A percentile compares a stretch with the other conserved stretches of the same genome.
phyloP scores from a whole-genome alignment of 371 early-diverging fungal species.

The Smittium culicis region DNA sequence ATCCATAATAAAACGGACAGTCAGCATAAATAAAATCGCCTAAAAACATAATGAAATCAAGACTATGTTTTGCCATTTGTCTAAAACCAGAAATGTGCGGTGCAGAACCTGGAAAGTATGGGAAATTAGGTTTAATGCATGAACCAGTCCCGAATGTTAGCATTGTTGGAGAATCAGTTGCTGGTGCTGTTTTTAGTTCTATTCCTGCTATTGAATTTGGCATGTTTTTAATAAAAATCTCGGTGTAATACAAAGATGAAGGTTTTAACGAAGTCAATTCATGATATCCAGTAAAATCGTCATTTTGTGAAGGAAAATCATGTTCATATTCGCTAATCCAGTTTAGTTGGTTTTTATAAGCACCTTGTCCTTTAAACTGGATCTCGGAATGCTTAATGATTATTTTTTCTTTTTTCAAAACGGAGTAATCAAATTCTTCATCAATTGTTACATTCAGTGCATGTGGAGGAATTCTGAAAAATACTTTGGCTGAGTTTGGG shows the following conservation, averaged over 20 bases:
- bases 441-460: neutral
- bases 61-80: constrained; percentile 22
- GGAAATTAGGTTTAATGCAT: constrained; percentile 37
- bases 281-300: constrained; percentile 22
- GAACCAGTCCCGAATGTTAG: constrained; percentile 32
- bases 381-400: constrained; percentile 13
- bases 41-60: constrained; percentile 31
- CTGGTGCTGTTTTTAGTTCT: constrained; percentile 30
- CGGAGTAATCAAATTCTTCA: neutral
- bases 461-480: constrained; percentile 19
- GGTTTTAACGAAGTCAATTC: constrained; percentile 17
- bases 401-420: neutral
- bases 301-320: constrained; percentile 14
- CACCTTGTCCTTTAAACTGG: constrained; percentile 16
- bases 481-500: constrained; percentile 25
- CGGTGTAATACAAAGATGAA: constrained; percentile 18
- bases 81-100: constrained; percentile 22
- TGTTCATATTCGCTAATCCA: neutral
- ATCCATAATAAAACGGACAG: constrained; percentile 30
- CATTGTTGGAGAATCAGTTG: constrained; percentile 15
- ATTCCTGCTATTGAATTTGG: constrained; percentile 16
- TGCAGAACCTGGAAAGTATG: constrained; percentile 21
- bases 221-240: constrained; percentile 17
- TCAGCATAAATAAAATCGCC: constrained; percentile 41
- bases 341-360: neutral